Percentiles rank a stretch among this genome's conserved stretches.
phyloP scores from a whole-genome alignment of 106 monocot species.

The Platanthera zijinensis region DNA sequence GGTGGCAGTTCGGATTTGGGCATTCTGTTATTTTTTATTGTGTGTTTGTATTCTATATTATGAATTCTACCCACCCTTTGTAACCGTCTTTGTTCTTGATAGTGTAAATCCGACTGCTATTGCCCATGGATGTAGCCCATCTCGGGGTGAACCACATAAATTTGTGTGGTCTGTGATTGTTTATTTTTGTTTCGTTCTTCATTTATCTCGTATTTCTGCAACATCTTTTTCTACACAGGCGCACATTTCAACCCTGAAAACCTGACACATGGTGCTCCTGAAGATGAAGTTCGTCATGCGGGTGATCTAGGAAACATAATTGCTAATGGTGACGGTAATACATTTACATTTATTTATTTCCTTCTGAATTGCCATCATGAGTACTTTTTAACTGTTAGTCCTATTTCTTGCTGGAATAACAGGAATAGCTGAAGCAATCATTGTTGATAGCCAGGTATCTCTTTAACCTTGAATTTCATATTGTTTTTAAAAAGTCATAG shows the following conservation, averaged over 20 bases:
- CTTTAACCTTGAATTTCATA: slow-evolving; percentile 4
- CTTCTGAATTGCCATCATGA: neutral
- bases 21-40: too few species aligned
- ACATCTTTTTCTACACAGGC: slow-evolving; percentile 16
- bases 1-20: too few species aligned
- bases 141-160: too few species aligned
- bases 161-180: too few species aligned
- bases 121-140: too few species aligned
- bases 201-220: too few species aligned
- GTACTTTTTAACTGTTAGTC: neutral
- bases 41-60: too few species aligned
- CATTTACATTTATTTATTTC: neutral
- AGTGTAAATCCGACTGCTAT: too few species aligned
- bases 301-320: slow-evolving; percentile 81
- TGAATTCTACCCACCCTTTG: too few species aligned
- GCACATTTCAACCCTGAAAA: slow-evolving; percentile 66
- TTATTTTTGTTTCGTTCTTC: too few species aligned
- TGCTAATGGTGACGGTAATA: slow-evolving; percentile 49
- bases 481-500: neutral
- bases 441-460: slow-evolving; percentile 69
- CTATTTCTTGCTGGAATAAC: slow-evolving; percentile 13
- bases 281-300: slow-evolving; percentile 68
- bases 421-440: slow-evolving; percentile 82
- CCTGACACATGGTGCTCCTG: slow-evolving; percentile 64
- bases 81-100: too few species aligned